Percentiles rank a stretch among this genome's conserved stretches.
Evolutionary conservation across 139 green algal species (phyloP).

Genomic region (Volvox africanus): DNA sequence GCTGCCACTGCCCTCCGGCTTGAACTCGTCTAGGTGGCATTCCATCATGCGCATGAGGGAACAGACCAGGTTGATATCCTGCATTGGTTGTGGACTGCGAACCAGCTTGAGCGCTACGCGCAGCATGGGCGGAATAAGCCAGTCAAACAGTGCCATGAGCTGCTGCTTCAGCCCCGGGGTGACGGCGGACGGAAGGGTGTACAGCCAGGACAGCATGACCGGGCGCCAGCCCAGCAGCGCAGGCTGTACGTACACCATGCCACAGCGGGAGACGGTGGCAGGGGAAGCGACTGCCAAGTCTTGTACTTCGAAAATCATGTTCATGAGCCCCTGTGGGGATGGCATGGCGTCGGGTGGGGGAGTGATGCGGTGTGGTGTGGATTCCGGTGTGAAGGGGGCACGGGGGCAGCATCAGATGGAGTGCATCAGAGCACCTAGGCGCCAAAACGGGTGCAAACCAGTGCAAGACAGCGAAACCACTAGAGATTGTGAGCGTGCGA

Average conservation of each 20-base stretch:
- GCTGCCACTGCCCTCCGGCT: neutral
- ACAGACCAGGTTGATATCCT: conserved; percentile 76
- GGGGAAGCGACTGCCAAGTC: conserved; percentile 84
- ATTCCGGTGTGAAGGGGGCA: no score
- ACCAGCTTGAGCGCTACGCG: conserved; percentile 68
- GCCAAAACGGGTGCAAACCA: no score
- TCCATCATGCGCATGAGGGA: conserved; percentile 71
- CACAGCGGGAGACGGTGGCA: conserved; percentile 86
- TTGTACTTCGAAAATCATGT: conserved; percentile 90
- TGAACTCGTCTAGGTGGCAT: conserved; percentile 74
- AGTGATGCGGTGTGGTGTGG: no score
- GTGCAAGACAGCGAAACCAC: no score
- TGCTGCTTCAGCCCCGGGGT: conserved; percentile 55
- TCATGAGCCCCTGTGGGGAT: conserved; percentile 69
- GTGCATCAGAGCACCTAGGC: no score
- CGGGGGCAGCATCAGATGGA: no score
- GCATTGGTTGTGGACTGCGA: conserved; percentile 59
- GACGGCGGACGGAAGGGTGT: conserved; percentile 69
- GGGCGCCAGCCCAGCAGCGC: conserved; percentile 81
- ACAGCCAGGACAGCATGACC: conserved; percentile 75
- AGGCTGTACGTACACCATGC: conserved; percentile 89
- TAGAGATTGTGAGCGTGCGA: no score
- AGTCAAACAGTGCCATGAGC: conserved; percentile 78
- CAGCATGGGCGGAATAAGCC: conserved; percentile 80
- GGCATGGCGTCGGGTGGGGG: neutral